These are phyloP conservation scores for Pachyrhizus erosus DNA, from an alignment of 306 rosid genomes.

Conservation along the genomic window DNA sequence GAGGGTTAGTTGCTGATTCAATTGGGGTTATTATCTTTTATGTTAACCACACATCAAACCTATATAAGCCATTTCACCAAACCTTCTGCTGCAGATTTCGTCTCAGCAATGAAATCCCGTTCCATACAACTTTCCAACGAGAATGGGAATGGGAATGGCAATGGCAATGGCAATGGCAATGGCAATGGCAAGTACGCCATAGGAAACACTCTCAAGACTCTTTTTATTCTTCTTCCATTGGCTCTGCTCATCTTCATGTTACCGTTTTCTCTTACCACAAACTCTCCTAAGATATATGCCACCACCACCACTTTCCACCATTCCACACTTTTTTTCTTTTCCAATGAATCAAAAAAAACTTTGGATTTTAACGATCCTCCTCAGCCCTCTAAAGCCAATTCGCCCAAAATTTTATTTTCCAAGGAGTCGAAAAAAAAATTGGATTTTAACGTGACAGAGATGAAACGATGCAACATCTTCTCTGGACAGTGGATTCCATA, in stretches of 20 bases:
- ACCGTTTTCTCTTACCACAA: conserved; percentile 40
- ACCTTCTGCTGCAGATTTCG: not conserved
- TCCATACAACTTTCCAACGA: conserved; percentile 28
- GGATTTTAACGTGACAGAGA: conserved; percentile 4
- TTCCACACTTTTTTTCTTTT: too few species aligned
- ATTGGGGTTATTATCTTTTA: not conserved
- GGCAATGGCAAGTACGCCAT: conserved; percentile 45
- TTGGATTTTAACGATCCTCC: too few species aligned
- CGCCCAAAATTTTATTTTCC: too few species aligned
- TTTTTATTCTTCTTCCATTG: conserved; percentile 28
- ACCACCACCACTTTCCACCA: too few species aligned
- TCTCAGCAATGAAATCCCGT: conserved; percentile 30
- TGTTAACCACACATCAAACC: not conserved
- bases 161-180: too few species aligned
- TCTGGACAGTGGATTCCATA: conserved; percentile 75
- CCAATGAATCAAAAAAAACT: too few species aligned
- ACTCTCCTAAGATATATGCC: conserved; percentile 17
- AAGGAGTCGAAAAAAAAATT: not conserved
- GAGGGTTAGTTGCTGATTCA: not conserved
- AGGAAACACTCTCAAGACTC: conserved; percentile 20
- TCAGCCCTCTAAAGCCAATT: too few species aligned
- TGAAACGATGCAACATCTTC: conserved; percentile 58
- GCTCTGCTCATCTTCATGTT: conserved; percentile 11
- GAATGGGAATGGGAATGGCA: too few species aligned
- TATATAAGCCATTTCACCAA: not conserved